Conservation (phyloP, 176 grass and related monocot genomes). For the Aegilops umbellulata region DNA sequence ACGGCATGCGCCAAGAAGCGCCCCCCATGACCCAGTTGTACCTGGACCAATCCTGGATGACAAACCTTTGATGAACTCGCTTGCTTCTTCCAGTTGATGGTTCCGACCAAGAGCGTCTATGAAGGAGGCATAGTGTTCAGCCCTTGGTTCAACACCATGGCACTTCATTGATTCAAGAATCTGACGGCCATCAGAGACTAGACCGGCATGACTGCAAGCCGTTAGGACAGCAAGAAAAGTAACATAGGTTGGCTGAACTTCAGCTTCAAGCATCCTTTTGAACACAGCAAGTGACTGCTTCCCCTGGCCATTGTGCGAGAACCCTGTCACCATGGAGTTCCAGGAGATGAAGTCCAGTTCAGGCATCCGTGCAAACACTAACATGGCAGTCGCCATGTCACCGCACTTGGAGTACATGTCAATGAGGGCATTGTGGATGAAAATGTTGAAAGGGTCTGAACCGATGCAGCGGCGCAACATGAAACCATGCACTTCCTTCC, state of each 20-base stretch:
- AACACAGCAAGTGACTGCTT: constrained; percentile 52
- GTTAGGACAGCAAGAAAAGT: constrained; percentile 73
- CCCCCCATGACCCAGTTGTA: constrained; percentile 56
- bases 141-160: constrained; percentile 55
- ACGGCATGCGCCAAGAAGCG: constrained; percentile 64
- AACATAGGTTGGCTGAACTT: constrained; percentile 55
- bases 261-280: constrained; percentile 53
- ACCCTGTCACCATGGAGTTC: constrained; percentile 74
- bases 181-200: constrained; percentile 42
- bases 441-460: constrained; percentile 62
- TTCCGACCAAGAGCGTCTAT: constrained; percentile 72
- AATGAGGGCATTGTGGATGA: constrained; percentile 59
- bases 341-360: constrained; percentile 57
- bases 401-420: constrained; percentile 76
- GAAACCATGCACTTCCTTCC: constrained; percentile 65
- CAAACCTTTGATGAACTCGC: constrained; percentile 51
- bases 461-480: constrained; percentile 36
- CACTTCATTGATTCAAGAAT: constrained; percentile 60
- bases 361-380: constrained; percentile 40
- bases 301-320: constrained; percentile 66
- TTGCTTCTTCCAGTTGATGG: constrained; percentile 51
- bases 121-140: constrained; percentile 56
- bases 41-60: constrained; percentile 28
- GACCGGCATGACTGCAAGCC: constrained; percentile 65
- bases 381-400: constrained; percentile 37